A percentile compares a stretch with the other conserved stretches of the same genome.
Evolutionary conservation across 176 grass and related monocot genomes (phyloP).

Genomic region (Melocanna baccifera): DNA sequence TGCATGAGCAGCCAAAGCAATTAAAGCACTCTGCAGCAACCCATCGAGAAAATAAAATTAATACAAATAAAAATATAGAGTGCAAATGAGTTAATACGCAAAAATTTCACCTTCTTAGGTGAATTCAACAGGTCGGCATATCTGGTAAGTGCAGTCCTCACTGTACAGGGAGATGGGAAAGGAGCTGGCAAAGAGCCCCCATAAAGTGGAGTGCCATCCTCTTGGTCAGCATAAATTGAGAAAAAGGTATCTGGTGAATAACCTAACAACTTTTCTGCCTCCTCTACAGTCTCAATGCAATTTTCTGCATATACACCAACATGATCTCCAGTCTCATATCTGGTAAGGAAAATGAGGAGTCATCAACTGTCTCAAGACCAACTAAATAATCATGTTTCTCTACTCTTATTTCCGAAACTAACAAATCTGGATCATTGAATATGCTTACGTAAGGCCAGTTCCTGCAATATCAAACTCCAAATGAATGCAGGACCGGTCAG

Average conservation of each 20-base stretch:
- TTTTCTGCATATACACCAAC: constrained; percentile 91
- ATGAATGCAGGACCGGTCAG: constrained; percentile 90
- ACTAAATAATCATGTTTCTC: not conserved
- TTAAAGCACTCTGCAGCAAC: constrained; percentile 66
- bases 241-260: constrained; percentile 79
- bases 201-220: constrained; percentile 75
- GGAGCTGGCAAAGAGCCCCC: constrained; percentile 70
- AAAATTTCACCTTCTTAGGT: constrained; percentile 75
- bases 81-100: not conserved
- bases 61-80: not conserved
- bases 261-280: constrained; percentile 67
- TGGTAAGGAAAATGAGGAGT: constrained; percentile 32
- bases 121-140: constrained; percentile 85
- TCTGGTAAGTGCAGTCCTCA: constrained; percentile 76
- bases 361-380: constrained; percentile 3
- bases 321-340: constrained; percentile 94
- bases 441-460: constrained; percentile 70
- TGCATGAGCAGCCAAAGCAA: constrained; percentile 75
- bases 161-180: constrained; percentile 70
- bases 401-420: not conserved
- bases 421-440: not conserved
- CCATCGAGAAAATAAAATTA: constrained; percentile 2
- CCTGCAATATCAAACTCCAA: constrained; percentile 94
- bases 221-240: constrained; percentile 82
- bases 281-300: constrained; percentile 66